These are phyloP conservation scores for Mortierella sp. DNA, from an alignment of 371 early-diverging fungal species.

Conservation along the genomic window DNA sequence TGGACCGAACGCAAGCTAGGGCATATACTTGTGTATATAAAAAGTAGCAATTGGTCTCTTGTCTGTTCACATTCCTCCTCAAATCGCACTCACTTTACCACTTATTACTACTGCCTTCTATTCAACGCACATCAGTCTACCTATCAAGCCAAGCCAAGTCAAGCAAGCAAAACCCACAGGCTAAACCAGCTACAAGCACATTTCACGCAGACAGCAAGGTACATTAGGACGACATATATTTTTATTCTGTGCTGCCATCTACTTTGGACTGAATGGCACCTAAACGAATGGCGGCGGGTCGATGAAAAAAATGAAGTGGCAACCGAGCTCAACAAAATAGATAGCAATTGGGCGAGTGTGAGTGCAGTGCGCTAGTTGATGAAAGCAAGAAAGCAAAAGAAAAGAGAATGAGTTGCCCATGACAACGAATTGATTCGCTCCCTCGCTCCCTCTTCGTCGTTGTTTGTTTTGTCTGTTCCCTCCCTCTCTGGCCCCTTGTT, in stretches of 20 bases:
- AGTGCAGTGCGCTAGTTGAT: neutral
- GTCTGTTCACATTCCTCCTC: neutral
- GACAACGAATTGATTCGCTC: slow-evolving; percentile 10
- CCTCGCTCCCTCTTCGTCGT: neutral
- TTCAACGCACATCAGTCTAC: neutral
- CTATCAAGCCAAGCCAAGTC: neutral
- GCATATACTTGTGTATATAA: neutral
- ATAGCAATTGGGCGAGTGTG: neutral
- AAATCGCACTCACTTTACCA: neutral
- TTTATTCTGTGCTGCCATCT: slow-evolving; percentile 6
- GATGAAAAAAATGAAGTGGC: neutral
- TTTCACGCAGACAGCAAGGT: neutral
- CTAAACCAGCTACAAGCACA: neutral
- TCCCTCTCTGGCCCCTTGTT: slow-evolving; percentile 2
- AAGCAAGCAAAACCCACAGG: neutral
- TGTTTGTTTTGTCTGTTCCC: neutral
- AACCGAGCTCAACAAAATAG: slow-evolving; percentile 11
- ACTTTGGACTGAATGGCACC: slow-evolving; percentile 11
- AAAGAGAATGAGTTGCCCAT: neutral
- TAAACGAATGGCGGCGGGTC: neutral
- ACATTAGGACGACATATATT: neutral
- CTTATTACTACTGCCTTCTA: neutral
- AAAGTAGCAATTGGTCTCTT: neutral
- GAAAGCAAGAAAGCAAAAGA: neutral
- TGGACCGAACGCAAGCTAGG: neutral